Conservation (phyloP, 495 filamentous ascomycete species). For the Penicillium fimorum region DNA sequence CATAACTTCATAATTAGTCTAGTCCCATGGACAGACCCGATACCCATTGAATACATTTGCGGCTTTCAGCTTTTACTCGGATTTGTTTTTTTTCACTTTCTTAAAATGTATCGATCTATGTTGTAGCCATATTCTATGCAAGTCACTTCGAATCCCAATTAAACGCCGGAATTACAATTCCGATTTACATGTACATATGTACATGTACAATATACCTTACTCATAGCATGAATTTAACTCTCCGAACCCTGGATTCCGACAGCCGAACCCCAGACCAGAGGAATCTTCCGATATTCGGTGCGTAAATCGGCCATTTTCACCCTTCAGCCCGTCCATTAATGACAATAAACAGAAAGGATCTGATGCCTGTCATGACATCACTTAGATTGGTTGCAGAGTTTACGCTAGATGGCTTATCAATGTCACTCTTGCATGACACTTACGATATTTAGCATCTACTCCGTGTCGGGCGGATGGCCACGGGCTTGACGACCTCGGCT, state of each 20-base stretch:
- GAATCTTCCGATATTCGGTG: slow-evolving; percentile 23
- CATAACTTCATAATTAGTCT: slow-evolving; percentile 17
- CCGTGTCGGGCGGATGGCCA: not conserved
- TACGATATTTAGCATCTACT: not conserved
- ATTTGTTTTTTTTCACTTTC: slow-evolving; percentile 5
- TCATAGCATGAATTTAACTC: not conserved
- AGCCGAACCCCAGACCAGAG: slow-evolving; percentile 2
- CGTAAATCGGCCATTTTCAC: slow-evolving; percentile 22
- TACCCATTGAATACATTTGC: slow-evolving; percentile 28
- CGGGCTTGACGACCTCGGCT: slow-evolving; percentile 2
- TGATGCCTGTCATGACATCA: not conserved
- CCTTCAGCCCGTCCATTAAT: not conserved
- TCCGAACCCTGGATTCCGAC: not conserved
- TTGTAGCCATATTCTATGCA: not conserved
- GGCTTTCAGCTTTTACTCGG: slow-evolving; percentile 3
- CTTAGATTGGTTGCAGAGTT: not conserved
- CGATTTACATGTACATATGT: not conserved
- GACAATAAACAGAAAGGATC: not conserved
- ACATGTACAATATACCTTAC: not conserved
- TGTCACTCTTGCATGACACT: not conserved
- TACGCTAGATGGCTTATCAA: not conserved
- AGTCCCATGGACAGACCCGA: slow-evolving; percentile 19
- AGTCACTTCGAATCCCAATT: not conserved
- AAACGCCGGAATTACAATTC: not conserved
- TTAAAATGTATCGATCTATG: not conserved